phyloP scores from a whole-genome alignment of 2,329 filamentous ascomycete species.

The Apiospora arundinis region DNA sequence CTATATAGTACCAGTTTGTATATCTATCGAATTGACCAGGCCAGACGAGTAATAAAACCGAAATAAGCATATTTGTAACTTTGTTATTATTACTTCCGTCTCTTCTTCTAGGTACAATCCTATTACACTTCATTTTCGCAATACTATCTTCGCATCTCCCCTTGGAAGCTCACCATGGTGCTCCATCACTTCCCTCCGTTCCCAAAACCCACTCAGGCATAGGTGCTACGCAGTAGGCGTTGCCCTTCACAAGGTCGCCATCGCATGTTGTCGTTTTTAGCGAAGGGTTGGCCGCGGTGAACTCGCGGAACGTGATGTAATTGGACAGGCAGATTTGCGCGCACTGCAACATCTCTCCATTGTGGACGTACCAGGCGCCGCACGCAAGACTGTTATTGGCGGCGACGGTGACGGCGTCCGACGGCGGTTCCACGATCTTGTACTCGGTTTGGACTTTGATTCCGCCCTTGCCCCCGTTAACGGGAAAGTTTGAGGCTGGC shows the following conservation, averaged over 20 bases:
- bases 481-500: neutral
- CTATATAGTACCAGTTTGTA: too few species aligned
- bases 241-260: conserved; percentile 2
- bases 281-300: conserved; percentile 3
- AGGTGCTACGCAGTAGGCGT: neutral
- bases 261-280: neutral
- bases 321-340: neutral
- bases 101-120: too few species aligned
- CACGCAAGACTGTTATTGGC: neutral
- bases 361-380: conserved; percentile 12
- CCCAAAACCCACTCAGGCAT: too few species aligned
- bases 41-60: too few species aligned
- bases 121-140: too few species aligned
- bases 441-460: neutral
- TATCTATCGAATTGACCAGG: too few species aligned
- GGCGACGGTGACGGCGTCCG: neutral
- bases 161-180: too few species aligned
- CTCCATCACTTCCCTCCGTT: too few species aligned
- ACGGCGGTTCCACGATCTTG: neutral
- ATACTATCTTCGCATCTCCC: too few species aligned
- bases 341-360: neutral
- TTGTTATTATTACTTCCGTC: too few species aligned
- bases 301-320: neutral
- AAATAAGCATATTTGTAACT: too few species aligned
- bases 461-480: conserved; percentile 2